Base-by-base conservation (phyloP, 1,284 basidiomycete species). In the Tilletia walkeri region DNA sequence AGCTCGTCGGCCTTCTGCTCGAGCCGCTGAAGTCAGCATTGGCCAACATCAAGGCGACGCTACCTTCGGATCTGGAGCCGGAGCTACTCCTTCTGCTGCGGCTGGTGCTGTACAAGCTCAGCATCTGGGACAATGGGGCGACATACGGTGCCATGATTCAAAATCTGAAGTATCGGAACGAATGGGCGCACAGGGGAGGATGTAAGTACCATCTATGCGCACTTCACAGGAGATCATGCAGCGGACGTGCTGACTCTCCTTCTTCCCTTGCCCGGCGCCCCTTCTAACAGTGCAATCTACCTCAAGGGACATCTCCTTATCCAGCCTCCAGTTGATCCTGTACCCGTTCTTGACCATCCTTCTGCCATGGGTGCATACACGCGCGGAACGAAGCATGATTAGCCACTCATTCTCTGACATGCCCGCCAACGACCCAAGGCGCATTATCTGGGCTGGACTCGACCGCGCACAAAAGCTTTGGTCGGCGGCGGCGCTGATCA, bases 81-180 rank as follows among this genome's bases (percentile, higher is more conserved):
- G 95, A 99, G 84, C 84, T 98, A 7, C 85, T 86, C 10, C 86
- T 97, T 7, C 76, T 93, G 67, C 88, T 96, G 65, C 90, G 91
- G 80, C 84, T 94, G 0, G 86, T 88, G 1, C 86, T 98, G 7
- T 94, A 95, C 85, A 92, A 91, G 78, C 88, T 92, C 75, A 92
- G 92, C 2, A 86, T 95, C 20, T 93, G 91, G 90, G 88, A 91
- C 76, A 86, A 87, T 0, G 89, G 90, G 5, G 89, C 92, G 18
- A 94, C 91, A 66, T 98, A 98, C 78, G 95, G 95, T 48, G 91
- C 94, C 12, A 91, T 89, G 81, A 87, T 99, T 4, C 95, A 98
- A 84, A 94, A 94, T 73, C 86, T 99, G 45, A 84, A 85, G 36
- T 85, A 86, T 70, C 76, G 84, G 4, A 82, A 85, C 73, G 84